These are phyloP conservation scores for Alloascoidea hylecoeti DNA, from an alignment of 805 yeast genomes.

Conservation along the genomic window DNA sequence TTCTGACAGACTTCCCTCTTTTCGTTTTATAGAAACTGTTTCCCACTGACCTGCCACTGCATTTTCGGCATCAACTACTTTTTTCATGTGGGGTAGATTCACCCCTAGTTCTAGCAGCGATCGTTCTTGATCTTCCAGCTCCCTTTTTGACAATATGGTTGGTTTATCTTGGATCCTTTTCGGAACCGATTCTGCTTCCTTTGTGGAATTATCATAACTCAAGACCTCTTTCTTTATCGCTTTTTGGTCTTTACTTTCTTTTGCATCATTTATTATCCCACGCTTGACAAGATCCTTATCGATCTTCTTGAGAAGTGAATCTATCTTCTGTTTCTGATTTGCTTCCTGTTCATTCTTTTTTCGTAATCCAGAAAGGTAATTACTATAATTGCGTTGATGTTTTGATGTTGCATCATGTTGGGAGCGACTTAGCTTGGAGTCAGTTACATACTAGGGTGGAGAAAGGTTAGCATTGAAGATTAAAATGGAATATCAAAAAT, in stretches of 20 bases:
- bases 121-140: conserved; percentile 7
- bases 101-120: conserved; percentile 1
- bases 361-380: conserved; percentile 15
- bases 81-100: background rate
- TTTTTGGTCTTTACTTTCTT: conserved; percentile 5
- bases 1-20: too few relatives aligned
- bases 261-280: background rate
- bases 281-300: conserved; percentile 4
- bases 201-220: conserved; percentile 4
- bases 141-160: conserved; percentile 5
- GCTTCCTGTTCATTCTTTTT: conserved; percentile 12
- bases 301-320: conserved; percentile 8
- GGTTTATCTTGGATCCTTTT: too few relatives aligned
- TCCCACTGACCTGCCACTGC: background rate
- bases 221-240: conserved; percentile 4
- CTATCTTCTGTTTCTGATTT: conserved; percentile 8
- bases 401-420: conserved; percentile 20
- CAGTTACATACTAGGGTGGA: conserved; percentile 21
- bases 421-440: conserved; percentile 16
- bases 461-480: conserved; percentile 1
- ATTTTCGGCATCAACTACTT: background rate
- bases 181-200: conserved; percentile 2
- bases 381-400: conserved; percentile 15
- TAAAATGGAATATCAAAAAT: background rate
- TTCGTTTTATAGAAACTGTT: background rate